Percentiles rank a stretch among this genome's conserved stretches.
phyloP scores from a whole-genome alignment of 2,329 filamentous ascomycete species.

The Didymella keratinophila region DNA sequence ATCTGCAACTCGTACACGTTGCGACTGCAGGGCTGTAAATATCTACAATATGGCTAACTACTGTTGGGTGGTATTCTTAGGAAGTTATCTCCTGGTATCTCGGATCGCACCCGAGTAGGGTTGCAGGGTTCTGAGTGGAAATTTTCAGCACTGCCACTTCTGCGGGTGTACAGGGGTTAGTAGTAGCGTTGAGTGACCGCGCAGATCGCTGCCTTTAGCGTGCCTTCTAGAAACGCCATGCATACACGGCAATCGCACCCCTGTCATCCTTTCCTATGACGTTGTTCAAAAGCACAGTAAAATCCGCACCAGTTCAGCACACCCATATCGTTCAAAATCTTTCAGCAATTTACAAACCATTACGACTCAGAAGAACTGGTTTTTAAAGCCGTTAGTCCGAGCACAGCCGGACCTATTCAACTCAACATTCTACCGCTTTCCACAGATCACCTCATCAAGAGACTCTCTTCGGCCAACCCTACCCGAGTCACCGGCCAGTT shows the following conservation, averaged over 20 bases:
- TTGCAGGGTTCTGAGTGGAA: constrained; percentile 20
- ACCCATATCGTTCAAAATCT: constrained; percentile 37
- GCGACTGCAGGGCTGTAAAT: constrained; percentile 18
- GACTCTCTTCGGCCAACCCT: constrained; percentile 17
- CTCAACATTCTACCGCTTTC: constrained; percentile 37
- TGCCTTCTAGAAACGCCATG: constrained; percentile 31
- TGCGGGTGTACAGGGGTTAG: constrained; percentile 13
- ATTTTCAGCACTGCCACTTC: constrained; percentile 24
- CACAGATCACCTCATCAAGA: constrained; percentile 47
- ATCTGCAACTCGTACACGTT: constrained; percentile 13
- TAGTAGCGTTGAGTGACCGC: constrained; percentile 16
- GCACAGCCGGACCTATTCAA: constrained; percentile 31
- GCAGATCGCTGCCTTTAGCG: constrained; percentile 25
- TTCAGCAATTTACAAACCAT: constrained; percentile 48
- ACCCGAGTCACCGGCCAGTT: constrained; percentile 42
- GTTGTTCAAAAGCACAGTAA: constrained; percentile 22
- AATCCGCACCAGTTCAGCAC: constrained; percentile 33
- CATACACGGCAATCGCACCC: constrained; percentile 22
- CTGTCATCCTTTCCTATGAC: constrained; percentile 24
- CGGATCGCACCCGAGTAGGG: constrained; percentile 36
- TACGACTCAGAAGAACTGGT: constrained; percentile 25
- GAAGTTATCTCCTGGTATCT: constrained; percentile 21
- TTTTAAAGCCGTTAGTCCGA: constrained; percentile 41
- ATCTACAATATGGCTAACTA: constrained; percentile 18
- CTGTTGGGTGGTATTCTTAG: constrained; percentile 34